A percentile compares a stretch with the other conserved stretches of the same genome.
phyloP scores from a whole-genome alignment of 2,329 filamentous ascomycete genomes.

The Hymenoscyphus infarciens region DNA sequence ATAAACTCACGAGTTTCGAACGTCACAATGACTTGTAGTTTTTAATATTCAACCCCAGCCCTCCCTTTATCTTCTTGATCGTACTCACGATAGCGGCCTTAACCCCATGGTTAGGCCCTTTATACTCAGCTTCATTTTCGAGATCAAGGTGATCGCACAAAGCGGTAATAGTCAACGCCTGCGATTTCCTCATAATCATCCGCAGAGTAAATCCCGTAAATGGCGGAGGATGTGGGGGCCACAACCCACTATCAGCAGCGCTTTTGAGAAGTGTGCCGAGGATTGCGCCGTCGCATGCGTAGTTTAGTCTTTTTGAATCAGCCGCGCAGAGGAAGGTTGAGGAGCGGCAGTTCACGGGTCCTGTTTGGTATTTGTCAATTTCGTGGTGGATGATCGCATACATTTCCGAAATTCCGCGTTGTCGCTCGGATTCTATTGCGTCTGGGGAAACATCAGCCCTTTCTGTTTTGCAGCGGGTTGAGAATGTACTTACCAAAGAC shows the following conservation, averaged over 20 bases:
- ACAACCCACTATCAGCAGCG: constrained; percentile 2
- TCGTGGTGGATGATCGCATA: background rate
- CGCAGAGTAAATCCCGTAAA: constrained; percentile 7
- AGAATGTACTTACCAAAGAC: constrained; percentile 1
- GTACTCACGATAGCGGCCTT: constrained; percentile 3
- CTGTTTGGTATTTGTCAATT: constrained; percentile 7
- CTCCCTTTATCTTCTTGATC: constrained; percentile 9
- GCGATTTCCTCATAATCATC: background rate
- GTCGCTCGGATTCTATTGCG: constrained; percentile 4
- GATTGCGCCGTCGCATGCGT: constrained; percentile 16
- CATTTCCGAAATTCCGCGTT: constrained; percentile 9
- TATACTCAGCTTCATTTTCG: constrained; percentile 1
- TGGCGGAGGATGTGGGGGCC: constrained; percentile 10
- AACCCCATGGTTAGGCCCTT: constrained; percentile 4
- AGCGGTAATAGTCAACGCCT: background rate
- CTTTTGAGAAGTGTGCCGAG: constrained; percentile 19
- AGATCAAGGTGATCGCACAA: constrained; percentile 9
- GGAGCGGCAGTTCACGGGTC: background rate
- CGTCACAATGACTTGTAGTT: constrained; percentile 5
- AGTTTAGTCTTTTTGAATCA: background rate
- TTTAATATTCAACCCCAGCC: constrained; percentile 5
- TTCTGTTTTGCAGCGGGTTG: background rate
- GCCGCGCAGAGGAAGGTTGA: background rate
- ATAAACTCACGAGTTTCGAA: background rate
- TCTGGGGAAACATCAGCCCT: background rate